Base-by-base conservation (phyloP, 768 basidiomycete species). In the Candolleomyces aberdarensis region DNA sequence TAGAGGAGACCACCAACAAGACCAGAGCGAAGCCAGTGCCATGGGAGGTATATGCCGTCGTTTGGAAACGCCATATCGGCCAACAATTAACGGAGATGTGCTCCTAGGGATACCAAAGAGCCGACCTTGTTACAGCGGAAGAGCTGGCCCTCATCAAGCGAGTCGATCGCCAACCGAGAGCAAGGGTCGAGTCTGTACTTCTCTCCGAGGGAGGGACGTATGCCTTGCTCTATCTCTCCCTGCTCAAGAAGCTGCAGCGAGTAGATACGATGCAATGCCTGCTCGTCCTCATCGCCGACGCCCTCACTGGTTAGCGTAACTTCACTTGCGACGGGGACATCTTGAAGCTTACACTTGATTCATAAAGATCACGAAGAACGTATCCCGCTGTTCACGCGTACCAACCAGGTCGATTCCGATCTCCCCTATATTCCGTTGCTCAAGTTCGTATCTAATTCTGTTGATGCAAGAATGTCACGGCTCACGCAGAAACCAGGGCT, bases 1-100 rank as follows among this genome's bases (percentile, higher is more conserved):
- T 98, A 63, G 92, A 95, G 65, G 94, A 96, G 65, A 85, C 80
- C 68, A 90, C 92, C 8, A 81, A 87, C 56, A 96, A 96, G 80
- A 94, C 96, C 63, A 83, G 90, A 66, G 83, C 89, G 8, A 97
- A 96, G 73, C 87, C 89, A 1, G 93, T 97, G 10, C 95, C 95
- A 64, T 98, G 96, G 96, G 95, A 97, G 88, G 96, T 96, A 60
- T 61, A 78, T 47, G 5, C 10, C 3, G 5, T 55, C 51, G 60
- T 11, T 29, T 58, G 17, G 15, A 26, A 29, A 1, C 29, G 14
- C 46, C 11, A 15, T 36, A 17, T 44, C 56, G 26, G 22, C 15
- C 51, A 56, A 3, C 40, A 43, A 40, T 48, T 50, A 31, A 41
- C 56, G 56, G 56, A 40, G 56, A 69, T 36, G 53, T 49, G 54